Conservation (phyloP, 2,329 filamentous ascomycete genomes). For the Clonostachys rosea region DNA sequence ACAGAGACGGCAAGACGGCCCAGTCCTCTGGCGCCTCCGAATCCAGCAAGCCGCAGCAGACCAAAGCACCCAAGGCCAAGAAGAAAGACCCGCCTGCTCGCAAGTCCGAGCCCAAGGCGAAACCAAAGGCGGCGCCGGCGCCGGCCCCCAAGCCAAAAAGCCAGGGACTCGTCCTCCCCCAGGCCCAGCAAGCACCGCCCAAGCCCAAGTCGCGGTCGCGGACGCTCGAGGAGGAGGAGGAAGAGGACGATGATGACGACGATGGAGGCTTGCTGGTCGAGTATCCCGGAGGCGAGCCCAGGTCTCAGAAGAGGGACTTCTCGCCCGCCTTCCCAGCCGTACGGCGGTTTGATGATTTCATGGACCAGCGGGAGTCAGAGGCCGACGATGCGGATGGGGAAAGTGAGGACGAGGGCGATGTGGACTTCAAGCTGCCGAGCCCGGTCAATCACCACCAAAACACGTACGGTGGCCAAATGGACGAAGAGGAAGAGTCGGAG, state of each 20-base stretch:
- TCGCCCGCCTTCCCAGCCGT: slow-evolving; percentile 42
- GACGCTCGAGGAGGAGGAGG: slow-evolving; percentile 32
- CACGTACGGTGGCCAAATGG: slow-evolving; percentile 16
- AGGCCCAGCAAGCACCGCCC: slow-evolving; percentile 17
- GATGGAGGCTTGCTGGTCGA: slow-evolving; percentile 55
- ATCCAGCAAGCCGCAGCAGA: slow-evolving; percentile 7
- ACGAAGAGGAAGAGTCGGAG: slow-evolving; percentile 17
- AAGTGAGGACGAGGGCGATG: slow-evolving; percentile 40
- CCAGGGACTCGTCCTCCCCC: slow-evolving; percentile 30
- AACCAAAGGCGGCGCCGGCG: slow-evolving; percentile 4
- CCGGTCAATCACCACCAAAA: slow-evolving; percentile 35
- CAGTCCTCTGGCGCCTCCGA: slow-evolving; percentile 2
- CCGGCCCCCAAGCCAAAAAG: slow-evolving; percentile 8
- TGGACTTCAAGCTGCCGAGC: slow-evolving; percentile 48
- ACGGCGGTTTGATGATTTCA: slow-evolving; percentile 49
- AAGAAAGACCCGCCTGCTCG: slow-evolving; percentile 13
- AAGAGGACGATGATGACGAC: slow-evolving; percentile 50
- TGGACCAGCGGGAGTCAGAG: slow-evolving; percentile 37
- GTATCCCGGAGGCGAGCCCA: slow-evolving; percentile 47
- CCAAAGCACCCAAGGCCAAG: neutral
- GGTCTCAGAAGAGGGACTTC: slow-evolving; percentile 31
- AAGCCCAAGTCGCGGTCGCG: slow-evolving; percentile 21
- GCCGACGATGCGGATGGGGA: slow-evolving; percentile 42
- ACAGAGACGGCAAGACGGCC: slow-evolving; percentile 20
- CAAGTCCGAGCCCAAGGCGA: slow-evolving; percentile 10